phyloP scores from a whole-genome alignment of 352 stramenopile species.

The Phytophthora macrochlamydospora region DNA sequence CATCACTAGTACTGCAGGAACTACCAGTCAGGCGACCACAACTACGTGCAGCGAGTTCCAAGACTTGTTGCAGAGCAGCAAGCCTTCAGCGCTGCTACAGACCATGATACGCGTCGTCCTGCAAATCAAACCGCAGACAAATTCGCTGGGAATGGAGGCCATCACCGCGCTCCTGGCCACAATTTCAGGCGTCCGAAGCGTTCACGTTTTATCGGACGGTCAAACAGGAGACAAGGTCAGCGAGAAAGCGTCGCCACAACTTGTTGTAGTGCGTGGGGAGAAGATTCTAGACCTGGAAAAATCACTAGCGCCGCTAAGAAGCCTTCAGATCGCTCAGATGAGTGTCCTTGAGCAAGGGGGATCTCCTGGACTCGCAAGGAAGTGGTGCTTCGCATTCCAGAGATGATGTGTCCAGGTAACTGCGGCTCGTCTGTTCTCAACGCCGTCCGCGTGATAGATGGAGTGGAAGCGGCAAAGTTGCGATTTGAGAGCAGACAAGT shows the following conservation, averaged over 20 bases:
- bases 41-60: conserved; percentile 11
- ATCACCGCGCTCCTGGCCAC: conserved; percentile 48
- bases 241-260: conserved; percentile 7
- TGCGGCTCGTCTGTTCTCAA: conserved; percentile 79
- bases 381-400: conserved; percentile 64
- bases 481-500: conserved; percentile 67
- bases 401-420: conserved; percentile 86
- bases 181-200: conserved; percentile 50
- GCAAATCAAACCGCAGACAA: conserved; percentile 34
- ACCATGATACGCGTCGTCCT: conserved; percentile 38
- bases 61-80: conserved; percentile 2
- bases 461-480: conserved; percentile 56
- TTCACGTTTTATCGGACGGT: conserved; percentile 41
- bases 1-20: conserved; percentile 14
- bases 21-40: conserved; percentile 10
- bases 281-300: conserved; percentile 29
- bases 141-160: conserved; percentile 27
- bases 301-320: conserved; percentile 29
- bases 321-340: conserved; percentile 34
- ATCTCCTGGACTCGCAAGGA: conserved; percentile 62
- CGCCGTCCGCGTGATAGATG: conserved; percentile 44
- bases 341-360: conserved; percentile 42
- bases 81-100: conserved; percentile 2
- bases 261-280: conserved; percentile 42
- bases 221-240: too few species aligned